Evolutionary conservation across 805 yeast species (phyloP).

Genomic region (Candida methanosorbosa): DNA sequence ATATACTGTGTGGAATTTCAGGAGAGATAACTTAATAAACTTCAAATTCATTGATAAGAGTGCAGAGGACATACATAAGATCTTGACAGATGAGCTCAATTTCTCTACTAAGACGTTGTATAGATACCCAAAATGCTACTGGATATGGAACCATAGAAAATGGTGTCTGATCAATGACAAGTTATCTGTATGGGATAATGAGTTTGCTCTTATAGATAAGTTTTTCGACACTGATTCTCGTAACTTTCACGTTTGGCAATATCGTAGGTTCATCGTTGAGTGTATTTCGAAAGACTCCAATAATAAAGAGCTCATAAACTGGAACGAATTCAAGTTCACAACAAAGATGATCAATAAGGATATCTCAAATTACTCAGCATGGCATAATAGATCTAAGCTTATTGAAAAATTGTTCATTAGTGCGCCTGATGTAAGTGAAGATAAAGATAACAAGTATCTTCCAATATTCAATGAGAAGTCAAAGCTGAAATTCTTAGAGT

Average conservation of each 20-base stretch:
- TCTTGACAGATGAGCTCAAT: constrained; percentile 48
- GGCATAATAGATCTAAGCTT: constrained; percentile 81
- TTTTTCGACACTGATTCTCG: constrained; percentile 67
- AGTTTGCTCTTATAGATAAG: constrained; percentile 59
- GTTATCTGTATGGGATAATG: constrained; percentile 56
- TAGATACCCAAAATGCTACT: constrained; percentile 79
- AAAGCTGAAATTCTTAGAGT: constrained; percentile 27
- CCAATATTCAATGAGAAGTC: constrained; percentile 10
- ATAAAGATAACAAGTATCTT: constrained; percentile 8
- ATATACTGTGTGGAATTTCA: constrained; percentile 83
- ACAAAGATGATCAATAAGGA: constrained; percentile 70
- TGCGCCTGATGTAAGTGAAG: constrained; percentile 5
- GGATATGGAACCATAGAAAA: constrained; percentile 92
- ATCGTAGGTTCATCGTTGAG: constrained; percentile 63
- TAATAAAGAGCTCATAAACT: constrained; percentile 16
- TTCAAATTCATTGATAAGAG: constrained; percentile 16
- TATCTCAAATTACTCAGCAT: constrained; percentile 90
- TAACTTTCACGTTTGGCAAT: constrained; percentile 95
- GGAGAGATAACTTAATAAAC: constrained; percentile 57
- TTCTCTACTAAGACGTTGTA: constrained; percentile 53
- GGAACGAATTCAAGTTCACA: constrained; percentile 66
- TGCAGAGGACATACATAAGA: constrained; percentile 16
- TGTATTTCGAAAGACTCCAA: constrained; percentile 8
- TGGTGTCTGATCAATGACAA: constrained; percentile 62
- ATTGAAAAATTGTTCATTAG: constrained; percentile 41